phyloP scores from a whole-genome alignment of 1,284 basidiomycete genomes.

The Jaminaea rosea region DNA sequence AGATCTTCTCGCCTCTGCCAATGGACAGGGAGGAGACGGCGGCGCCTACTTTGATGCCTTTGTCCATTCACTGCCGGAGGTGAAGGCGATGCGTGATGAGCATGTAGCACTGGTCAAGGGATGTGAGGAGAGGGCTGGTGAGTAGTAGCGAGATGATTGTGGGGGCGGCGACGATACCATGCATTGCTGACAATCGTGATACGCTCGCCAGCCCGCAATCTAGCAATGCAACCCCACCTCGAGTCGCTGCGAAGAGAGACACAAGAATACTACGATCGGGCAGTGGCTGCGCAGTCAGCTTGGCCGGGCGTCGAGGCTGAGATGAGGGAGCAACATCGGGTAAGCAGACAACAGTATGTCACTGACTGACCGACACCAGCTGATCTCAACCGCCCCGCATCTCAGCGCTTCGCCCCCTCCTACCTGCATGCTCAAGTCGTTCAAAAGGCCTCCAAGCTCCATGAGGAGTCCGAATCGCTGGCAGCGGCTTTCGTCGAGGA shows the following conservation, averaged over 20 bases:
- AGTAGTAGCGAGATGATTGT: not conserved
- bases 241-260: conserved; percentile 30
- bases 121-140: conserved; percentile 27
- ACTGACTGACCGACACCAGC: too few species aligned
- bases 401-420: conserved; percentile 25
- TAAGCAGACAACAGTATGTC: conserved; percentile 5
- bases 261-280: conserved; percentile 25
- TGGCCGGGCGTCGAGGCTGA: conserved; percentile 18
- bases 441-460: conserved; percentile 21
- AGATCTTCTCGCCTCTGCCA: conserved; percentile 11
- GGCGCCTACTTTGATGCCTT: conserved; percentile 21
- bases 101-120: conserved; percentile 19
- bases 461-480: conserved; percentile 34
- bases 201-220: conserved; percentile 12
- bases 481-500: conserved; percentile 41
- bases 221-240: conserved; percentile 23
- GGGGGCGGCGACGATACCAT: too few species aligned
- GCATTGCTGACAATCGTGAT: not conserved
- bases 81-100: conserved; percentile 14
- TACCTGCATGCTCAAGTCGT: conserved; percentile 26
- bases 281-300: conserved; percentile 19
- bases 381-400: too few species aligned
- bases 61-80: conserved; percentile 23
- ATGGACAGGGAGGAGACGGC: not conserved
- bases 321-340: conserved; percentile 27